Evolutionary conservation across 768 basidiomycete species (phyloP).

Genomic region (Gautieria morchelliformis): DNA sequence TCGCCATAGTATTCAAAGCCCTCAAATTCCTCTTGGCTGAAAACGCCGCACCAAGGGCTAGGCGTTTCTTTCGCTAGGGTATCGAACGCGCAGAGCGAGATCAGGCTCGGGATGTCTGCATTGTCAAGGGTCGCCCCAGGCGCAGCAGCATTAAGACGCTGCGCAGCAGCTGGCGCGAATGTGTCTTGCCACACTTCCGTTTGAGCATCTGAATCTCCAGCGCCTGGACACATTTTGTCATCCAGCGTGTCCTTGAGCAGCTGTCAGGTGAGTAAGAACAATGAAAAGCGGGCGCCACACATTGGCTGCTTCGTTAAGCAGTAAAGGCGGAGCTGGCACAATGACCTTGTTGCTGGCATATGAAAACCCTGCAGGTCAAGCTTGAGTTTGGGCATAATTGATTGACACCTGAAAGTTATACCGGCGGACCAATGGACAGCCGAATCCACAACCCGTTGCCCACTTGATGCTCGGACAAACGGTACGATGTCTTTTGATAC

Average conservation of each 20-base stretch:
- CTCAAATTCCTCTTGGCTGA: constrained; percentile 50
- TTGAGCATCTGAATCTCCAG: constrained; percentile 34
- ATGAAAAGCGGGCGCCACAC: background rate
- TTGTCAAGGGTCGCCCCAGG: constrained; percentile 52
- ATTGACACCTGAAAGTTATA: constrained; percentile 14
- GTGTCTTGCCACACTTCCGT: constrained; percentile 43
- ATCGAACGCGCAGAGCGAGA: constrained; percentile 75
- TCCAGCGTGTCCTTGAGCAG: constrained; percentile 56
- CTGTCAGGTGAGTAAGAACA: background rate
- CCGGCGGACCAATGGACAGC: constrained; percentile 66
- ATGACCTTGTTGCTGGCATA: constrained; percentile 36
- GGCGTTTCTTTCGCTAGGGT: constrained; percentile 40
- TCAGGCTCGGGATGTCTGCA: constrained; percentile 46
- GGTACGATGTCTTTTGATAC: constrained; percentile 37
- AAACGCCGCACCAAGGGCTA: constrained; percentile 70
- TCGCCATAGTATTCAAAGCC: constrained; percentile 64
- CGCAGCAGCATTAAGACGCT: constrained; percentile 49
- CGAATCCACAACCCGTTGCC: constrained; percentile 51
- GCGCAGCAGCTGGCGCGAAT: constrained; percentile 47
- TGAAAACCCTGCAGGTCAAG: constrained; percentile 42
- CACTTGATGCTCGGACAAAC: constrained; percentile 42
- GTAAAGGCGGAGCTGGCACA: constrained; percentile 41
- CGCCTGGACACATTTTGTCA: constrained; percentile 53
- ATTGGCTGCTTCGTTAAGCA: constrained; percentile 48
- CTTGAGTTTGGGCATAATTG: background rate